Evolutionary conservation across 768 basidiomycete genomes (phyloP), one percentile per base, ranked within the genome.

Genomic region (Paxillus rubicundulus): DNA sequence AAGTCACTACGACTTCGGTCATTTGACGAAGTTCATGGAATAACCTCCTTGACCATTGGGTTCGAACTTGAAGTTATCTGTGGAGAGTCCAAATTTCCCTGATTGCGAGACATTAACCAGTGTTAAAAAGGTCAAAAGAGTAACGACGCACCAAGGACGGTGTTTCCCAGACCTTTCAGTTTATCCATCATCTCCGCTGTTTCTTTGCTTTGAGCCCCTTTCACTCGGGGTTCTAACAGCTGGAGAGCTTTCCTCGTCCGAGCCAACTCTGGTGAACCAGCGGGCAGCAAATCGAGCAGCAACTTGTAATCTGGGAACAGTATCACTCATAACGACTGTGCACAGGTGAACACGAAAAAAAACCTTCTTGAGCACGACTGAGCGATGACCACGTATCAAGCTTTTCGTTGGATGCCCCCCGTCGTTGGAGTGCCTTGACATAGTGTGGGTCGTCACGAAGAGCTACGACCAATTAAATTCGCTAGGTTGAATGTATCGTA

Each of bases 11-110:
- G n/a, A 16, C 24, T 32, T 21, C 14, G 33, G 49, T 77, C 68
- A 86, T 61, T 67, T 79, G 41, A 73, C 74, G 65, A 98, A 97
- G 61, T 90, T 89, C 81, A 98, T 83, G 1, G 88, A 89, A 73
- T 98, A 98, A 0, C 96, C 93, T n/a, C 96, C 96, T 56, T 93
- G 86, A 6, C 87, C 91, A 57, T 96, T 95, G 16, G 92, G 92
- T 54, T 86, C 85, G 62, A 99, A 92, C 72, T 98, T 89, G 80
- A 98, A 98, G 72, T 96, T 98, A 65, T 98, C 86, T 0, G 95
- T 98, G 13, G 88, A 93, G 57, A 98, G 69, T 16, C 97, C 96
- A 64, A 98, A 98, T 54, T 89, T 90, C 3, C 92, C 92, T 95
- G 16, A 44, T 13, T 46, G 30, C 5, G 21, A 18, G 17, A 18